phyloP scores from a whole-genome alignment of 495 filamentous ascomycete genomes.

The Neurospora sp. region DNA sequence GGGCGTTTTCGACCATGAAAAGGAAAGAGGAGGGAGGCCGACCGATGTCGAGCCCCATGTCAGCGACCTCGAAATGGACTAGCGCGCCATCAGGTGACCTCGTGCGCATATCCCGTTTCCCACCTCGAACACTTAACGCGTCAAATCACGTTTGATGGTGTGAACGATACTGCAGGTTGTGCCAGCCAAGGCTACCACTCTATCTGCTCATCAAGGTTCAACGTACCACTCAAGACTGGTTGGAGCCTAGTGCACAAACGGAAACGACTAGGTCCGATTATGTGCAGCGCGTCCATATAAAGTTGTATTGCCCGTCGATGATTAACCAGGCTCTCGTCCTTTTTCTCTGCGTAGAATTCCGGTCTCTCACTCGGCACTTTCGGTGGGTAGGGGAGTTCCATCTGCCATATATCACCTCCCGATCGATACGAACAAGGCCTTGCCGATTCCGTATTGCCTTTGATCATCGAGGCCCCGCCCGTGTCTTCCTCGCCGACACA shows the following conservation, averaged over 20 bases:
- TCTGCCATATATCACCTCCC: background rate
- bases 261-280: background rate
- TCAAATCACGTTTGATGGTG: constrained; percentile 18
- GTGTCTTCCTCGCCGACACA: background rate
- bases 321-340: background rate
- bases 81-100: constrained; percentile 16
- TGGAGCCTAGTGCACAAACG: background rate
- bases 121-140: constrained; percentile 15
- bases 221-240: background rate
- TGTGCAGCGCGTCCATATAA: background rate
- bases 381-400: background rate
- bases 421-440: background rate
- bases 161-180: background rate
- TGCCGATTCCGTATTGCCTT: background rate
- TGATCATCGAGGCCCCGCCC: background rate
- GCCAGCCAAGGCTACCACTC: background rate
- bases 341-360: background rate
- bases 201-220: background rate
- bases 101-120: constrained; percentile 8
- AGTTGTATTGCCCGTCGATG: background rate
- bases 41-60: background rate
- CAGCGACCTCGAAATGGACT: constrained; percentile 6
- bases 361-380: background rate
- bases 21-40: background rate
- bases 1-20: background rate